Evolutionary conservation across 2,329 filamentous ascomycete species (phyloP), one percentile per base, ranked within the genome.

Genomic region (Truncatella angustata): DNA sequence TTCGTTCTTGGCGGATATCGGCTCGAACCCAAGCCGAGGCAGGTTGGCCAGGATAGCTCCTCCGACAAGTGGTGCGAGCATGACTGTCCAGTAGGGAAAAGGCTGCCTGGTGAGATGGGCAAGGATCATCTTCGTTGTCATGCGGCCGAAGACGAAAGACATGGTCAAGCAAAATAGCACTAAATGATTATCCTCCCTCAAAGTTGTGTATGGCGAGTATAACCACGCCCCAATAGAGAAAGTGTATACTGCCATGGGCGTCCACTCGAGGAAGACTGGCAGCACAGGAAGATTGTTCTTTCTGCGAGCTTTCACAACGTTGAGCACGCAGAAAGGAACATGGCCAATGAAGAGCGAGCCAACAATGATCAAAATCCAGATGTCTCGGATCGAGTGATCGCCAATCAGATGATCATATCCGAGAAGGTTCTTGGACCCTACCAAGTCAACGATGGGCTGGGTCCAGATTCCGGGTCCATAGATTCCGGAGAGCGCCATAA

Each of bases 111-210:
- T 94, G 48, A 99, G 78, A 70, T 99, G 94, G 3, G 94, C 93
- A 16, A 99, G 85, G 66, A 99, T 99, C 71, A 97, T 97, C 77
- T 97, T 99, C 35, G 94, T 99, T 0, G 94, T 97, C 87, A 99
- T 91, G 60, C 94, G 88, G 32, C 94, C 94, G 70, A 99, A 97
- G 54, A 97, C 94, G 63, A 97, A 92, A n/a, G 90, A 89, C 79
- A 97, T 88, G 54, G 90, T 96, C 54, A 96, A 73, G 75, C 92
- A 97, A 71, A 96, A 96, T 43, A 97, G 82, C 10, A 95, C 85
- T 1, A 99, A 82, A 65, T 94, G 89, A 73, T 97, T 97, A 54
- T 96, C 85, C 32, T 75, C 73, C 66, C 95, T 81, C 34, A 99
- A 73, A 10, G 82, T 86, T 54, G 92, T 96, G 75, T 96, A 84